These are phyloP conservation scores for barley (Hordeum vulgare) DNA, from an alignment of 176 grass and related monocot species.

Conservation along the genomic window DNA sequence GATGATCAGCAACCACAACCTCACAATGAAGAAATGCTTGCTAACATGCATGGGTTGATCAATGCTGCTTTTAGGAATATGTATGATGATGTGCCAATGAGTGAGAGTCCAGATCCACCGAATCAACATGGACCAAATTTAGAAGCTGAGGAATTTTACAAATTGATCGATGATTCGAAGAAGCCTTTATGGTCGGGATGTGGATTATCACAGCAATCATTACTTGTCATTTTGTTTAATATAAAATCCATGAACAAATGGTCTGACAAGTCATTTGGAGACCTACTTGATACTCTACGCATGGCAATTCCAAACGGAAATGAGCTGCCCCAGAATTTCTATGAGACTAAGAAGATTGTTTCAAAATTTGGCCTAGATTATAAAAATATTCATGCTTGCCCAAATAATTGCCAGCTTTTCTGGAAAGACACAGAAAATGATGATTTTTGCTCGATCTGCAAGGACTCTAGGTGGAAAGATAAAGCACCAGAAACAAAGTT, in stretches of 20 bases:
- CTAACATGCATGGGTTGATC: neutral
- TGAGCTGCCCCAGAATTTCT: neutral
- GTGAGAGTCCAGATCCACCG: neutral
- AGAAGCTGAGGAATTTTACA: conserved; percentile 11
- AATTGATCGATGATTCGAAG: neutral
- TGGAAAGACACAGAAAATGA: too few relatives aligned
- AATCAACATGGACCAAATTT: neutral
- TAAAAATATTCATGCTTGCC: conserved; percentile 9
- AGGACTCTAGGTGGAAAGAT: neutral
- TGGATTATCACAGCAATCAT: neutral
- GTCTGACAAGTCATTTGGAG: neutral
- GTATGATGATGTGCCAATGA: too few relatives aligned
- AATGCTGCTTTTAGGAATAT: neutral
- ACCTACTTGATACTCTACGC: neutral
- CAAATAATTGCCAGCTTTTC: too few relatives aligned
- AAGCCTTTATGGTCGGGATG: neutral
- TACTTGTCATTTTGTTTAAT: conserved; percentile 22
- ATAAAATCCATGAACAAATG: conserved; percentile 14
- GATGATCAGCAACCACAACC: neutral
- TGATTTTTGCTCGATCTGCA: neutral
- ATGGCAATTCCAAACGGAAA: neutral
- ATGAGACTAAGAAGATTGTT: neutral
- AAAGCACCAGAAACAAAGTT: neutral
- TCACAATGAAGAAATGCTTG: neutral
- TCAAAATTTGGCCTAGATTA: conserved; percentile 14